Percentiles rank a stretch among this genome's conserved stretches.
Evolutionary conservation across 176 grass and related monocot genomes (phyloP).

Genomic region (Raddia guianensis): DNA sequence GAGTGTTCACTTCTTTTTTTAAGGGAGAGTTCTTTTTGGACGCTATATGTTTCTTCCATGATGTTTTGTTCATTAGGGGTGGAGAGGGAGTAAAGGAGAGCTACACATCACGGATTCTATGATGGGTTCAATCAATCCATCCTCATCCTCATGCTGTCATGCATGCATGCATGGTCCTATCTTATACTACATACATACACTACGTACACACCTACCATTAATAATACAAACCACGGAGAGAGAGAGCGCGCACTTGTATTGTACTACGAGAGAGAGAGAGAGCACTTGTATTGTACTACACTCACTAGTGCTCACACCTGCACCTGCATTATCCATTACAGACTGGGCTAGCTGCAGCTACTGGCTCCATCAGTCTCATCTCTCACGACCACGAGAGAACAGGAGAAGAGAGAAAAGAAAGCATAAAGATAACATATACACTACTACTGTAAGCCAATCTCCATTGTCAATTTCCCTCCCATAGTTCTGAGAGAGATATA

Average conservation of each 20-base stretch:
- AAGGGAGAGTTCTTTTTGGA: constrained; percentile 27
- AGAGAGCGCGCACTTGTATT: neutral
- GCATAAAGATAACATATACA: neutral
- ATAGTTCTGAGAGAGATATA: constrained; percentile 25
- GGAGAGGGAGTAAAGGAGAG: constrained; percentile 31
- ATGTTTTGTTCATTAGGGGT: constrained; percentile 48
- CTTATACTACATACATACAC: neutral
- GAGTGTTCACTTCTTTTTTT: no score
- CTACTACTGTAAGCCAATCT: neutral
- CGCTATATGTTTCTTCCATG: constrained; percentile 38
- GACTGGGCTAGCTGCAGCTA: neutral
- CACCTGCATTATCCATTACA: constrained; percentile 15
- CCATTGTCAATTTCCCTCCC: neutral
- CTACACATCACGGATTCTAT: constrained; percentile 67
- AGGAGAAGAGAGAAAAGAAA: neutral
- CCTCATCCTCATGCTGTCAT: constrained; percentile 16
- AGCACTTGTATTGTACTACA: neutral
- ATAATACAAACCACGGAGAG: constrained; percentile 6
- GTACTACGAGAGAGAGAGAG: neutral
- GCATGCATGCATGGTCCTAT: constrained; percentile 32
- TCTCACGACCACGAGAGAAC: neutral
- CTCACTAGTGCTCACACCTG: neutral
- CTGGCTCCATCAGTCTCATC: neutral
- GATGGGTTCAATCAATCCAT: constrained; percentile 94
- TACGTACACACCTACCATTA: neutral